Conservation (phyloP, 2,329 filamentous ascomycete species). For the Ceratocystiopsis sp. region DNA sequence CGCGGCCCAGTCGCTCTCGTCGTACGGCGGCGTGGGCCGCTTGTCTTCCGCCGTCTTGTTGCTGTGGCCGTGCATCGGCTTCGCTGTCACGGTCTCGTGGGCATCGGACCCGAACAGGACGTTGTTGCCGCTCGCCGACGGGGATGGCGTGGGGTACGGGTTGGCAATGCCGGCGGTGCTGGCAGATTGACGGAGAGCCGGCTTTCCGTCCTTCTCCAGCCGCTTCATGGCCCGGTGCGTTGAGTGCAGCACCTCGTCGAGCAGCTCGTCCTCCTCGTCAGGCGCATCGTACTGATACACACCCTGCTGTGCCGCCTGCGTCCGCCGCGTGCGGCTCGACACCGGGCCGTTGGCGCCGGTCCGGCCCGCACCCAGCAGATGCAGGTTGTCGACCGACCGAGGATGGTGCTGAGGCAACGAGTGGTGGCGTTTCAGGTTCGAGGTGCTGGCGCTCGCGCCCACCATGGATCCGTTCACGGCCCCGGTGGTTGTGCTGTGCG, state of each 20-base stretch:
- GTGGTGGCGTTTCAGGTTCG: slow-evolving; percentile 46
- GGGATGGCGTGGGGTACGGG: slow-evolving; percentile 49
- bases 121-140: slow-evolving; percentile 70
- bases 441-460: neutral
- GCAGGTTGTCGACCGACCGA: slow-evolving; percentile 48
- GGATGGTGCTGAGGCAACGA: slow-evolving; percentile 46
- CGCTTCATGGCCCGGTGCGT: slow-evolving; percentile 59
- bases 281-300: slow-evolving; percentile 82
- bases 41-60: slow-evolving; percentile 45
- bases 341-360: slow-evolving; percentile 37
- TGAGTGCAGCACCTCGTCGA: slow-evolving; percentile 73
- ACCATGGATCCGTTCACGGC: slow-evolving; percentile 10
- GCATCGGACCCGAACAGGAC: slow-evolving; percentile 51
- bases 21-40: slow-evolving; percentile 92
- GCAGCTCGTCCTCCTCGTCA: slow-evolving; percentile 87
- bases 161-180: slow-evolving; percentile 45
- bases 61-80: slow-evolving; percentile 49
- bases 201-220: slow-evolving; percentile 39
- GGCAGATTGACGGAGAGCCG: slow-evolving; percentile 41
- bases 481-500: slow-evolving; percentile 28
- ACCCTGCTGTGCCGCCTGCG: slow-evolving; percentile 51
- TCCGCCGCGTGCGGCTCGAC: slow-evolving; percentile 64
- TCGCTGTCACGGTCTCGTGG: slow-evolving; percentile 44
- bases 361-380: slow-evolving; percentile 38
- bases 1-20: slow-evolving; percentile 81